Evolutionary conservation across 1,139 yeast species (phyloP), one percentile per base, ranked within the genome.

Genomic region (Saccharomyces hybrid): DNA sequence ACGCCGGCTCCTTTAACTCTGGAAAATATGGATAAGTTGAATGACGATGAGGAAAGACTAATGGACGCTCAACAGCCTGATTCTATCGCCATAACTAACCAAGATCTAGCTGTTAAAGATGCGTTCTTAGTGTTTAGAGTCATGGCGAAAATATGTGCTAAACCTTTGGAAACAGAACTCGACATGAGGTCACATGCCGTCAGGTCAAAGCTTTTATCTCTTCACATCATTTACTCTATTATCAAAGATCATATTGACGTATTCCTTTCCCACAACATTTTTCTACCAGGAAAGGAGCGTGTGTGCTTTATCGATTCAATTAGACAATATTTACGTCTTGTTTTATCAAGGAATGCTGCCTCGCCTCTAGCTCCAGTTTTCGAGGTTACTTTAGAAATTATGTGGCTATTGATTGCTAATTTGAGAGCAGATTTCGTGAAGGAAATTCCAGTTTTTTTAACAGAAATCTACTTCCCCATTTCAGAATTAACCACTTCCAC

Each of bases 121-220:
- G 98, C 98, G 0, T 93, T 91, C 66, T 77, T 93, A 61, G 82
- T 95, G 5, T 90, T 93, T 70, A 80, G 99, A 67, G 91, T 97
- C 1, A 87, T 95, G 91, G 88, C 97, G 69, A 89, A 89, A 67
- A 78, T 95, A 25, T 88, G 97, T 1, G 88, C 88, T 51, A 93
- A 93, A 68, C 79, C 85, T 31, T 71, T 84, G 56, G 97, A 89
- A 56, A 78, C 84, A 30, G 90, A 86, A 50, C 72, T 86, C 53
- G 98, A 93, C 69, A 84, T 88, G 86, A 81, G 89, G 67, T 86
- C 97, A 2, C 97, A 90, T 66, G 86, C 93, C 2, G 91, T 93
- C 59, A 81, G 99, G 63, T 89, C 97, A 1, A 95, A 95, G 69
- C 75, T 95, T 57, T 76, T 95, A 47, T 88, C 98, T 0, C 77